phyloP scores from a whole-genome alignment of 2,329 filamentous ascomycete species.

The Neofusicoccum sp. region DNA sequence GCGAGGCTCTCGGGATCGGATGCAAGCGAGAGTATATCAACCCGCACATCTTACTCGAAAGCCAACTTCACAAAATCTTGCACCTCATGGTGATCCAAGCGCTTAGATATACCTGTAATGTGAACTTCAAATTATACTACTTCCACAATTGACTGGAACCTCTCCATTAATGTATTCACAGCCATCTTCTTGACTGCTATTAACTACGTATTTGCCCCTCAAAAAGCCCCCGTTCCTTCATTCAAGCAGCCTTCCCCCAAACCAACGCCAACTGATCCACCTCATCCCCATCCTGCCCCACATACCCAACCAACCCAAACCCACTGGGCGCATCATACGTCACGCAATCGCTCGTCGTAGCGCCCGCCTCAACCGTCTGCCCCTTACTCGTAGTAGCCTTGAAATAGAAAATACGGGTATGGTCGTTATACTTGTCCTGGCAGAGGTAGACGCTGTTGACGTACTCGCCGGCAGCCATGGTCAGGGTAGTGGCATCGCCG shows the following conservation, averaged over 20 bases:
- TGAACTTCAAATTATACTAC: no score
- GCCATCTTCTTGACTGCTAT: no score
- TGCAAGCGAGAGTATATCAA: no score
- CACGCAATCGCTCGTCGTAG: slow-evolving; percentile 47
- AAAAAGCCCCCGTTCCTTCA: background rate
- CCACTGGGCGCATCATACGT: slow-evolving; percentile 48
- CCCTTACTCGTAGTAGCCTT: slow-evolving; percentile 53
- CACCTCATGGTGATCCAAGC: no score
- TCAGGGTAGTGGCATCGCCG: slow-evolving; percentile 45
- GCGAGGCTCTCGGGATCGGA: no score
- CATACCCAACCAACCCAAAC: slow-evolving; percentile 55
- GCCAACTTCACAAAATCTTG: no score
- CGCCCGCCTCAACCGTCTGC: slow-evolving; percentile 47
- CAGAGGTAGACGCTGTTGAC: slow-evolving; percentile 53
- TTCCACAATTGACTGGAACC: no score
- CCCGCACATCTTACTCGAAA: no score
- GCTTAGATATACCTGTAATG: no score
- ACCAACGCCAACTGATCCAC: slow-evolving; percentile 52
- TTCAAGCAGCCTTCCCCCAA: slow-evolving; percentile 15
- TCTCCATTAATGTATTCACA: no score
- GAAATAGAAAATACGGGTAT: slow-evolving; percentile 58
- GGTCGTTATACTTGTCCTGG: slow-evolving; percentile 45
- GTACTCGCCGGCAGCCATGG: slow-evolving; percentile 48
- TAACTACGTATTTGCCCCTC: no score
- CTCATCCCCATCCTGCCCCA: slow-evolving; percentile 55